phyloP scores from a whole-genome alignment of 352 stramenopile genomes.

The Globisporangium spinosum region DNA sequence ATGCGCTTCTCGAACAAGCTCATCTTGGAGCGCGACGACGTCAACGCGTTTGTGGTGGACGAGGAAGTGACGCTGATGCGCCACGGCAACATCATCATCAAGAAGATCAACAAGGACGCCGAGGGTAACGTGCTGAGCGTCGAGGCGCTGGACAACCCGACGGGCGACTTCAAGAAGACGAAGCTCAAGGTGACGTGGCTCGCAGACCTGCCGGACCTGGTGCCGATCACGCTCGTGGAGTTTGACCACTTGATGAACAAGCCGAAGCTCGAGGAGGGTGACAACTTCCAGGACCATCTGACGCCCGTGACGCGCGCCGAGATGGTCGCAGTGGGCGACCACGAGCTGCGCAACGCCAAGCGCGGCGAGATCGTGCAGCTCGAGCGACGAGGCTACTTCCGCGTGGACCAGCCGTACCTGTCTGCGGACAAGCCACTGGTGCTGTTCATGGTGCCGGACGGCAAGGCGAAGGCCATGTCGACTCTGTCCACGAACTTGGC shows the following conservation, averaged over 20 bases:
- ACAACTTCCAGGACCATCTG: constrained; percentile 97
- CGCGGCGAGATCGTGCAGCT: constrained; percentile 97
- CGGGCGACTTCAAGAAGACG: constrained; percentile 93
- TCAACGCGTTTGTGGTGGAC: constrained; percentile 90
- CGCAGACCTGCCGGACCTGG: constrained; percentile 84
- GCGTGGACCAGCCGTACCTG: constrained; percentile 83
- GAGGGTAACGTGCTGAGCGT: constrained; percentile 53
- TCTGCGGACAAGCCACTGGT: constrained; percentile 89
- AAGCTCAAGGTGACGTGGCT: constrained; percentile 98
- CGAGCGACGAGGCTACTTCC: constrained; percentile 97
- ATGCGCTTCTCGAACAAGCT: constrained; percentile 88
- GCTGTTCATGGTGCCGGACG: constrained; percentile 99
- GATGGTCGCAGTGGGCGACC: constrained; percentile 92
- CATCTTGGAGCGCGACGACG: constrained; percentile 95
- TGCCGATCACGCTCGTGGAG: constrained; percentile 92
- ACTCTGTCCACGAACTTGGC: constrained; percentile 85
- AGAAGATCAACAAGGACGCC: constrained; percentile 60
- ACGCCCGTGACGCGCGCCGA: constrained; percentile 94
- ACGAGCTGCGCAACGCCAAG: constrained; percentile 93
- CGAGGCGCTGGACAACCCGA: constrained; percentile 71
- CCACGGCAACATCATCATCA: constrained; percentile 92
- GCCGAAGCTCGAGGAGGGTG: constrained; percentile 97
- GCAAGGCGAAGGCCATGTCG: constrained; percentile 91
- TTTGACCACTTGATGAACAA: constrained; percentile 99
- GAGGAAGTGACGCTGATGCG: constrained; percentile 98